These are phyloP conservation scores for Haberlea rhodopensis DNA, from an alignment of 257 asterid genomes.

Conservation along the genomic window DNA sequence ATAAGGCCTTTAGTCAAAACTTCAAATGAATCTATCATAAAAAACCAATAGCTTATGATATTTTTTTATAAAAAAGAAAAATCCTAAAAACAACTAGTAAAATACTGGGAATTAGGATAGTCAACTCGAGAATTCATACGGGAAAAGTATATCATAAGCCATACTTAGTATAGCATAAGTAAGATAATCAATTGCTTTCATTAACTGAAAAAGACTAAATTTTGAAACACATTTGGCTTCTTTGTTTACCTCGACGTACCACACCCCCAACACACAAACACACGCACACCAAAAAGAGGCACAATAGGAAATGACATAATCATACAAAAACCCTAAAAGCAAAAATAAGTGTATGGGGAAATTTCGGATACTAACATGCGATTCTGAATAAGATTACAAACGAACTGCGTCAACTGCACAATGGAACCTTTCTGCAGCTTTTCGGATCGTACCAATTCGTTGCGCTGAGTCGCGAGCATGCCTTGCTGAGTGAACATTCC, in stretches of 20 bases:
- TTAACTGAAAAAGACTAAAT: not conserved
- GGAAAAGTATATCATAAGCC: not conserved
- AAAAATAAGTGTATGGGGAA: not conserved
- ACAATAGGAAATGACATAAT: not conserved
- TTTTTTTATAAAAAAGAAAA: no score
- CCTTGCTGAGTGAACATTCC: conserved; percentile 64
- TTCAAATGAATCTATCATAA: not conserved
- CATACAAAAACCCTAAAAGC: not conserved
- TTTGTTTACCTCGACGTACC: not conserved
- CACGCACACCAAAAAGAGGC: not conserved
- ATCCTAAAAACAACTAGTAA: no score
- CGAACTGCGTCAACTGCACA: conserved; percentile 59
- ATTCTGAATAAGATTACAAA: conserved; percentile 54
- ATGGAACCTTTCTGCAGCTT: conserved; percentile 65
- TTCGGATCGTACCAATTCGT: conserved; percentile 52
- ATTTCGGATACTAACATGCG: conserved; percentile 47
- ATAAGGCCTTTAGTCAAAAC: not conserved
- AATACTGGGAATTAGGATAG: not conserved
- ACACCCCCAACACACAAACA: not conserved
- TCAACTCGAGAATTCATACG: not conserved
- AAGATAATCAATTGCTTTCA: not conserved
- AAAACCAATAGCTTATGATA: not conserved
- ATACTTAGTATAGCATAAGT: not conserved
- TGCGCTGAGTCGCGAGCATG: conserved; percentile 82
- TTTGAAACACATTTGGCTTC: not conserved